Percentiles rank a stretch among this genome's conserved stretches.
Conservation (phyloP, 2,329 filamentous ascomycete genomes). For the Aspergillus udagawae region DNA sequence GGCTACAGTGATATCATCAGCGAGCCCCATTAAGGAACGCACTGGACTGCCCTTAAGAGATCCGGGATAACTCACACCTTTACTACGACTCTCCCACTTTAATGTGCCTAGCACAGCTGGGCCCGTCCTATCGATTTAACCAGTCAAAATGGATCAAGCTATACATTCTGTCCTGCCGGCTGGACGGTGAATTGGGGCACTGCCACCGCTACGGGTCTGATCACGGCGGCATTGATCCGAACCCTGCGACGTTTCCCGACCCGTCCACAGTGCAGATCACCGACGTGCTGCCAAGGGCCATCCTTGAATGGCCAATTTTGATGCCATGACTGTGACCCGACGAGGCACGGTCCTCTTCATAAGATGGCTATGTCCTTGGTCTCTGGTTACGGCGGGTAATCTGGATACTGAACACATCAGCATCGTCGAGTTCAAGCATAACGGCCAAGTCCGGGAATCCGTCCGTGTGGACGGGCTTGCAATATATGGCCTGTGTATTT, state of each 20-base stretch:
- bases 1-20: not conserved
- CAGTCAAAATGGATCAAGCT: not conserved
- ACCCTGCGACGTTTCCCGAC: not conserved
- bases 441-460: slow-evolving; percentile 1
- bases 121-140: not conserved
- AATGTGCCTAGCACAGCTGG: not conserved
- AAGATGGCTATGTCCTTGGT: not conserved
- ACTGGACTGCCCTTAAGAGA: not conserved
- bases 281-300: not conserved
- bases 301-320: not conserved
- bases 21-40: not conserved
- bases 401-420: not conserved
- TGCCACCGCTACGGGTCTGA: not conserved
- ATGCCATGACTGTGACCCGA: slow-evolving; percentile 1
- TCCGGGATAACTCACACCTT: not conserved
- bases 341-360: not conserved
- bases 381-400: not conserved
- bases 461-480: not conserved
- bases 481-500: slow-evolving; percentile 1
- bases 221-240: not conserved
- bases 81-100: not conserved
- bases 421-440: not conserved
- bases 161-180: not conserved
- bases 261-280: not conserved
- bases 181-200: not conserved